Evolutionary conservation across 345 rosid species (phyloP).

Genomic region (Moricandia moricandioides): DNA sequence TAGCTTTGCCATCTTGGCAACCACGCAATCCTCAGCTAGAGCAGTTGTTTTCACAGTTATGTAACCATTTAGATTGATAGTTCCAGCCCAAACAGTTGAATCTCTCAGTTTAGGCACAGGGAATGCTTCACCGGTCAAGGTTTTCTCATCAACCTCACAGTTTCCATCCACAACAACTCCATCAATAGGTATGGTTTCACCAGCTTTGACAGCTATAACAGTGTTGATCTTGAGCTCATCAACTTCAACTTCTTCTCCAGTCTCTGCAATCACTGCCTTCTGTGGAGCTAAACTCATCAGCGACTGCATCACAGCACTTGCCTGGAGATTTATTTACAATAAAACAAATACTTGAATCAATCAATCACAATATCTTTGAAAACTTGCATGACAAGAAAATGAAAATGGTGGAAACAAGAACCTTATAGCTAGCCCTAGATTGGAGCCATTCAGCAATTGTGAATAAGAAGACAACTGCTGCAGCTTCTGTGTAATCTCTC

Average conservation of each 20-base stretch:
- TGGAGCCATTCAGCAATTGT: conserved; percentile 87
- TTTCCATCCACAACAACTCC: conserved; percentile 82
- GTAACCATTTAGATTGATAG: conserved; percentile 83
- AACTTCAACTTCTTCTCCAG: conserved; percentile 74
- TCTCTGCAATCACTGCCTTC: conserved; percentile 76
- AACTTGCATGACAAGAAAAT: not conserved
- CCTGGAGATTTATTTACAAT: conserved; percentile 45
- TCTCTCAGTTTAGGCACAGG: conserved; percentile 73
- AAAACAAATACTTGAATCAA: not conserved
- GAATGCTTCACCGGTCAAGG: conserved; percentile 83
- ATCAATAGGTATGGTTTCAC: conserved; percentile 86
- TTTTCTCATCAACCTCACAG: conserved; percentile 89
- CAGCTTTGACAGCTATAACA: conserved; percentile 71
- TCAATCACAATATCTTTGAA: not conserved
- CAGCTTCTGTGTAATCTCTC: conserved; percentile 81
- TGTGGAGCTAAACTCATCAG: conserved; percentile 82
- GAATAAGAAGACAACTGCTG: conserved; percentile 81
- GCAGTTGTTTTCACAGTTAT: conserved; percentile 70
- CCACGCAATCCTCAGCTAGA: conserved; percentile 79
- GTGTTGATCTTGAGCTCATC: conserved; percentile 71
- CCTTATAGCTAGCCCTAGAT: conserved; percentile 88
- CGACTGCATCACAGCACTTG: conserved; percentile 76
- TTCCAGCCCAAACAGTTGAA: conserved; percentile 87
- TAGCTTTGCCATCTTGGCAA: conserved; percentile 83
- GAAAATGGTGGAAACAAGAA: conserved; percentile 16